A percentile compares a stretch with the other conserved stretches of the same genome.
Conservation (phyloP, 768 basidiomycete species). For the Trametes maxima region DNA sequence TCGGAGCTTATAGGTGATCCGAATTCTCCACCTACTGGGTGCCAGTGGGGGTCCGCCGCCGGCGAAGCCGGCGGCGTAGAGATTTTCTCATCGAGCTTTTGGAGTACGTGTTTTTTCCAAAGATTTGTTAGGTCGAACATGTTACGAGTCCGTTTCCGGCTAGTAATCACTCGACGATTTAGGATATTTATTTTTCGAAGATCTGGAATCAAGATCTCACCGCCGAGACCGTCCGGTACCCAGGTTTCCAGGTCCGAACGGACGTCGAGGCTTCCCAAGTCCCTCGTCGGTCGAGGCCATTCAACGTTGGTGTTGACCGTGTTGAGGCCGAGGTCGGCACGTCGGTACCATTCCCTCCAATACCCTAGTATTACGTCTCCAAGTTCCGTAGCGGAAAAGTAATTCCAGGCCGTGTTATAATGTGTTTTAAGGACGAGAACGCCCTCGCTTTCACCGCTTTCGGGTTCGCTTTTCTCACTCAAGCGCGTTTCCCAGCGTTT, state of each 20-base stretch:
- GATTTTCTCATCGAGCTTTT: too few species aligned
- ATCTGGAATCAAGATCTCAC: too few species aligned
- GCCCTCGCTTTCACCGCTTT: not conserved
- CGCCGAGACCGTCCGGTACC: too few species aligned
- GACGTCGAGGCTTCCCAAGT: not conserved
- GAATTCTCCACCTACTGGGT: too few species aligned
- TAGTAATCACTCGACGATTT: too few species aligned
- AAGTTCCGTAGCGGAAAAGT: slow-evolving; percentile 35
- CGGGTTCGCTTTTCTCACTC: slow-evolving; percentile 4
- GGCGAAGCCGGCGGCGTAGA: too few species aligned
- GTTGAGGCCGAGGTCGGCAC: slow-evolving; percentile 1
- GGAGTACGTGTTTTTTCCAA: too few species aligned
- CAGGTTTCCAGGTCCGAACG: not conserved
- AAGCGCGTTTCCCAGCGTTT: slow-evolving; percentile 36
- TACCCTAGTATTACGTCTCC: slow-evolving; percentile 32
- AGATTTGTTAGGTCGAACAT: too few species aligned
- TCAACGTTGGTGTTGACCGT: not conserved
- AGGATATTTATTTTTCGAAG: too few species aligned
- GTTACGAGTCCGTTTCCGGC: too few species aligned
- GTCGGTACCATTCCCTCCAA: slow-evolving; percentile 22
- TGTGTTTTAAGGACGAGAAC: slow-evolving; percentile 37
- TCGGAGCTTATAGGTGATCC: too few species aligned
- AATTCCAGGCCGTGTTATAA: slow-evolving; percentile 39
- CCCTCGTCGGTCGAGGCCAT: not conserved
- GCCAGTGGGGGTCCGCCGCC: too few species aligned